Conservation (phyloP, 805 yeast species). For the Teunomyces lycoperdinae region DNA sequence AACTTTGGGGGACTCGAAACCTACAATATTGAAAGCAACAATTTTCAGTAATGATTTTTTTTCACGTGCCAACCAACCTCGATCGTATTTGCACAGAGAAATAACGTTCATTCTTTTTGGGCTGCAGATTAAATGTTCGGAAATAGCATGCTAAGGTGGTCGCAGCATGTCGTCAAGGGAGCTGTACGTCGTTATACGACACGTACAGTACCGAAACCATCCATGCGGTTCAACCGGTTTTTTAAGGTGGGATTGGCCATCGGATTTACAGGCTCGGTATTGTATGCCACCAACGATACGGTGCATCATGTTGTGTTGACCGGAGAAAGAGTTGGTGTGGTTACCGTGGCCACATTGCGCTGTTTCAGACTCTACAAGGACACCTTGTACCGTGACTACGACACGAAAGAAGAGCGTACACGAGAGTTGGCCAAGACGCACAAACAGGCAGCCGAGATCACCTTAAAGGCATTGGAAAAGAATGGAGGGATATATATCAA, state of each 20-base stretch:
- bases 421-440: conserved; percentile 67
- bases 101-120: background rate
- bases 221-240: conserved; percentile 3
- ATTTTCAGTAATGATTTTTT: background rate
- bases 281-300: conserved; percentile 37
- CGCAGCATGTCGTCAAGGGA: background rate
- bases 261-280: conserved; percentile 25
- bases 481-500: conserved; percentile 95
- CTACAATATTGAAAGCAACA: background rate
- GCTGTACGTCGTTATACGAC: background rate
- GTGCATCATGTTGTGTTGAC: conserved; percentile 35
- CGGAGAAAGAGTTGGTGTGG: conserved; percentile 56
- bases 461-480: conserved; percentile 71
- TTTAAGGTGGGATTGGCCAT: conserved; percentile 27
- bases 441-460: conserved; percentile 68
- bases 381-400: conserved; percentile 47
- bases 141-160: background rate
- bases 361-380: conserved; percentile 72
- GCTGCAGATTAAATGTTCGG: background rate
- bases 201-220: background rate
- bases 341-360: conserved; percentile 62
- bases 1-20: conserved; percentile 8
- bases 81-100: background rate
- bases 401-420: conserved; percentile 41
- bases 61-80: conserved; percentile 1